Percentiles rank a stretch among this genome's conserved stretches.
phyloP scores from a whole-genome alignment of 129 eudicot genomes.

The Centrapalus pauciflorus region DNA sequence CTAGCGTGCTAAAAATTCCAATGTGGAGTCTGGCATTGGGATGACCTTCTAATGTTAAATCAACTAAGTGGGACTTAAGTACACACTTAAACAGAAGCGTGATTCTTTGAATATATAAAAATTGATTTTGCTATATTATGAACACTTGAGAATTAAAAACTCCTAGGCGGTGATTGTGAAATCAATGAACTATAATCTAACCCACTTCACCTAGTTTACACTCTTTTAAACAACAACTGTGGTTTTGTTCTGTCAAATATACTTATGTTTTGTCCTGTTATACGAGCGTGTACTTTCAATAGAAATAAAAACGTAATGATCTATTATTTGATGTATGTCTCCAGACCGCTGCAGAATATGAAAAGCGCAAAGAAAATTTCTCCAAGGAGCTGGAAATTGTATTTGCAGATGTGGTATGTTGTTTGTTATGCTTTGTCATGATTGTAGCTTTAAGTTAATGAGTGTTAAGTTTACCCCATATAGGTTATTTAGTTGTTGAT shows the following conservation, averaged over 20 bases:
- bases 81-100: too few relatives aligned
- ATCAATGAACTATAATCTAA: too few relatives aligned
- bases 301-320: neutral
- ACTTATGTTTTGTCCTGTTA: neutral
- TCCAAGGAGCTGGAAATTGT: conserved; percentile 90
- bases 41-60: too few relatives aligned
- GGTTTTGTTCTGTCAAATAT: neutral
- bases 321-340: conserved; percentile 6
- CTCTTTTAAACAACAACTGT: too few relatives aligned
- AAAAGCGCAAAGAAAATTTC: conserved; percentile 79
- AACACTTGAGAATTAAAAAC: too few relatives aligned
- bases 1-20: too few relatives aligned
- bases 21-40: too few relatives aligned
- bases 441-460: neutral
- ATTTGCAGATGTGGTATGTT: conserved; percentile 91
- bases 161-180: too few relatives aligned
- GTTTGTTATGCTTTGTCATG: neutral
- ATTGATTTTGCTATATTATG: too few relatives aligned
- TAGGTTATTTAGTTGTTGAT: neutral
- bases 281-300: neutral
- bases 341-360: conserved; percentile 90
- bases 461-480: neutral
- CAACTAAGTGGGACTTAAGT: too few relatives aligned
- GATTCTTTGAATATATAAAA: too few relatives aligned
- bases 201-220: too few relatives aligned